A percentile compares a stretch with the other conserved stretches of the same genome.
phyloP scores from a whole-genome alignment of 306 rosid species.

The Malus orientalis region DNA sequence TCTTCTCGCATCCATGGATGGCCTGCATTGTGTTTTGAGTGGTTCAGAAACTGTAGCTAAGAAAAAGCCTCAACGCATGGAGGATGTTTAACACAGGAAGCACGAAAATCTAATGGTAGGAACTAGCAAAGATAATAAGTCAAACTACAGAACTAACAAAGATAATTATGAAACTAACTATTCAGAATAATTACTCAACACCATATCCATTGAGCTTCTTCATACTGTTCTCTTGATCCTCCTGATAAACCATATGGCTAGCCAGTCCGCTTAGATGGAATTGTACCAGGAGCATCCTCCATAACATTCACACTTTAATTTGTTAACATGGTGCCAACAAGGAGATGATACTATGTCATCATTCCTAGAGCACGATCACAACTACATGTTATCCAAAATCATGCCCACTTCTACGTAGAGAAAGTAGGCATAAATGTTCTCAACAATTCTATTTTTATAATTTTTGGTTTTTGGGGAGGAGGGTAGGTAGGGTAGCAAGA shows the following conservation, averaged over 20 bases:
- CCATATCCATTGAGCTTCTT: neutral
- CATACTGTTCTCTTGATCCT: neutral
- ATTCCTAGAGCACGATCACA: neutral
- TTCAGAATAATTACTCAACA: neutral
- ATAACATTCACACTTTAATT: neutral
- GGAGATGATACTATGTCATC: neutral
- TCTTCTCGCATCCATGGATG: slow-evolving; percentile 99
- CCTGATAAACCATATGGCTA: neutral
- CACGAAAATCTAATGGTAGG: neutral
- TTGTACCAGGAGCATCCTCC: neutral
- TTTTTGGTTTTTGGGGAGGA: neutral
- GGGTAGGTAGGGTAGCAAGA: neutral
- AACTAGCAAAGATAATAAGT: too few relatives aligned
- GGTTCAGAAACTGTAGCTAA: neutral
- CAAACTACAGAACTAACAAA: too few relatives aligned
- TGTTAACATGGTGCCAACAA: neutral
- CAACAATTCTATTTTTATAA: neutral
- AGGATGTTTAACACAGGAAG: neutral
- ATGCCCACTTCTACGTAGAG: neutral
- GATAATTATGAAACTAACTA: neutral
- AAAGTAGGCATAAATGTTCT: neutral
- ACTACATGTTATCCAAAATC: neutral
- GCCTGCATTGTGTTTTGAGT: slow-evolving; percentile 41
- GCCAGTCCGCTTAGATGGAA: neutral
- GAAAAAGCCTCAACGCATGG: neutral